Conservation (phyloP, 2,329 filamentous ascomycete genomes). For the Aureobasidium sp. region DNA sequence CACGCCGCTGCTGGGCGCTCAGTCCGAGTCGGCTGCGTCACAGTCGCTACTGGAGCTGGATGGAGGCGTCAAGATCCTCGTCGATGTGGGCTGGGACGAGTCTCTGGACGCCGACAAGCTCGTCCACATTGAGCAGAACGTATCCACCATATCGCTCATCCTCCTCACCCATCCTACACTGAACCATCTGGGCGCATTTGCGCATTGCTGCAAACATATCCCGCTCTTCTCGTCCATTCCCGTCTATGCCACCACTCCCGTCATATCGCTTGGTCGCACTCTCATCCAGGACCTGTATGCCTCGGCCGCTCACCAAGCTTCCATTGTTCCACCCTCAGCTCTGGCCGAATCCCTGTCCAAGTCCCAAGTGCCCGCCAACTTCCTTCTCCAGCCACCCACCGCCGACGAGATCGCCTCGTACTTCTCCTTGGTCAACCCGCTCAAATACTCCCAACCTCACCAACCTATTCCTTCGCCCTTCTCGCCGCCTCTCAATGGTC, state of each 20-base stretch:
- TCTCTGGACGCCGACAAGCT: conserved; percentile 76
- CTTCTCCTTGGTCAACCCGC: conserved; percentile 80
- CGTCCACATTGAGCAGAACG: conserved; percentile 84
- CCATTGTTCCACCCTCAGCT: conserved; percentile 66
- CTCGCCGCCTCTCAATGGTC: conserved; percentile 78
- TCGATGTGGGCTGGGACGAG: conserved; percentile 96
- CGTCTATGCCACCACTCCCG: conserved; percentile 86
- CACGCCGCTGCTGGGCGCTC: conserved; percentile 83
- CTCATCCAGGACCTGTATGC: conserved; percentile 87
- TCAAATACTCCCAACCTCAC: conserved; percentile 96
- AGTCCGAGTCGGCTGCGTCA: conserved; percentile 76
- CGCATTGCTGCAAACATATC: conserved; percentile 94
- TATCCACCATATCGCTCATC: conserved; percentile 85
- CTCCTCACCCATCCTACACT: conserved; percentile 91
- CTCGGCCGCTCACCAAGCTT: conserved; percentile 80
- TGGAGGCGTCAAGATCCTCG: conserved; percentile 88
- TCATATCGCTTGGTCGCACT: conserved; percentile 86
- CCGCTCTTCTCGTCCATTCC: conserved; percentile 87
- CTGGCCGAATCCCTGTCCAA: conserved; percentile 60
- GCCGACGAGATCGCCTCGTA: conserved; percentile 85
- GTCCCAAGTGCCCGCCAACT: conserved; percentile 41
- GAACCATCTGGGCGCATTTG: conserved; percentile 85
- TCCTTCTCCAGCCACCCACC: conserved; percentile 64
- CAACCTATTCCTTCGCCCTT: conserved; percentile 81
- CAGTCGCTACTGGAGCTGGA: conserved; percentile 96